phyloP scores from a whole-genome alignment of 192 early-diverging fungal species.

The Coemansia sp. region DNA sequence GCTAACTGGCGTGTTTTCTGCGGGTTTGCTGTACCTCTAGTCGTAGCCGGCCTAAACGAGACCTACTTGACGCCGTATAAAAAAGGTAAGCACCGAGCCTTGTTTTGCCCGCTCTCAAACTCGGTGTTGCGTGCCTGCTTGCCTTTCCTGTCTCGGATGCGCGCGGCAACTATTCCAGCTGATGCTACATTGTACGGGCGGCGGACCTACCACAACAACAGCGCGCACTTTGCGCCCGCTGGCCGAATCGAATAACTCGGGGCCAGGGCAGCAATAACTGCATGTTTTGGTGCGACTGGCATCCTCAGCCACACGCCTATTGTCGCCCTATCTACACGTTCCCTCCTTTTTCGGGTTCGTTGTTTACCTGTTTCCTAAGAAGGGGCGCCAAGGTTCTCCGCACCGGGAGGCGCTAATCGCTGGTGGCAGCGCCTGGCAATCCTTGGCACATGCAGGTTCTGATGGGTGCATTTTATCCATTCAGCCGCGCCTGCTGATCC shows the following conservation, averaged over 20 bases:
- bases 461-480: constrained; percentile 5
- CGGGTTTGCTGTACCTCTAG: too few relatives aligned
- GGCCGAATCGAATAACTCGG: neutral
- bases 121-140: too few relatives aligned
- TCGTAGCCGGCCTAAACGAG: too few relatives aligned
- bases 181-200: neutral
- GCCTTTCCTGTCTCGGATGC: too few relatives aligned
- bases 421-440: too few relatives aligned
- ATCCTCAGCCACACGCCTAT: neutral
- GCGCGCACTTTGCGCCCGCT: neutral
- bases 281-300: neutral
- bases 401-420: neutral
- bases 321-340: neutral
- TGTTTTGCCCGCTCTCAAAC: too few relatives aligned
- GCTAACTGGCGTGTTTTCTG: neutral
- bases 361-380: neutral
- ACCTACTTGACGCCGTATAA: too few relatives aligned
- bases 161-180: too few relatives aligned
- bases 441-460: constrained; percentile 1
- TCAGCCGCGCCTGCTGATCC: constrained; percentile 10
- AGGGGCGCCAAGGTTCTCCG: neutral
- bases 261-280: neutral
- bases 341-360: neutral
- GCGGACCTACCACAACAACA: neutral
- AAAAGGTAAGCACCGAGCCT: too few relatives aligned